Conservation (phyloP, 176 grass and related monocot genomes). For the Echinochloa phyllopogon region DNA sequence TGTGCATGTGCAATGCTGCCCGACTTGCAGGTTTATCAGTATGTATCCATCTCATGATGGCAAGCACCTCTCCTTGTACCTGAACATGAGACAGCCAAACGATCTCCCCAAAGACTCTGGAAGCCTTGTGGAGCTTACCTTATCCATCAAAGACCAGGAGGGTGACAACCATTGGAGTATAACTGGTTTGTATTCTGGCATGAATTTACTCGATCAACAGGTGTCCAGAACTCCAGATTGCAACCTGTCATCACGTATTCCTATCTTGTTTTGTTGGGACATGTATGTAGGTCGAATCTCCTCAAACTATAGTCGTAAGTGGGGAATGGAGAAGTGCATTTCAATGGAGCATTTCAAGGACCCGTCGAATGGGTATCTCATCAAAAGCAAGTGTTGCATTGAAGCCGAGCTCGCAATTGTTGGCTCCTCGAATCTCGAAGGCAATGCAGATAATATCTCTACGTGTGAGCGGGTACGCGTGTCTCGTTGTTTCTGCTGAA, state of each 20-base stretch:
- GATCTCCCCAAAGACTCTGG: not conserved
- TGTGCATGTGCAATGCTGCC: not conserved
- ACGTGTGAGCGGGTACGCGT: no score
- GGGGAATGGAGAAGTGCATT: not conserved
- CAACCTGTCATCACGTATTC: not conserved
- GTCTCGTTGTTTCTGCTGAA: no score
- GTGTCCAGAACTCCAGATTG: not conserved
- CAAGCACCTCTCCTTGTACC: not conserved
- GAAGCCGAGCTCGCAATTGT: not conserved
- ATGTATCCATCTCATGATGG: not conserved
- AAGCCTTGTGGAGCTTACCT: not conserved
- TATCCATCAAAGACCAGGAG: conserved; percentile 31
- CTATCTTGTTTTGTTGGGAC: not conserved
- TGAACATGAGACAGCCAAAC: not conserved
- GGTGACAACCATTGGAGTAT: not conserved
- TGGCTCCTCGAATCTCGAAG: no score
- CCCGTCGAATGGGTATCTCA: not conserved
- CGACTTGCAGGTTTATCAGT: not conserved
- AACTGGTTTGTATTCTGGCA: not conserved
- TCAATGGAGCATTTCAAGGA: not conserved
- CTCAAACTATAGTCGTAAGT: not conserved
- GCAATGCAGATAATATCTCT: no score
- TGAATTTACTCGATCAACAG: not conserved
- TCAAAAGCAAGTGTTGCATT: not conserved
- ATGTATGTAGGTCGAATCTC: not conserved